Conservation (phyloP, 495 filamentous ascomycete species). For the Annulohypoxylon stygium region DNA sequence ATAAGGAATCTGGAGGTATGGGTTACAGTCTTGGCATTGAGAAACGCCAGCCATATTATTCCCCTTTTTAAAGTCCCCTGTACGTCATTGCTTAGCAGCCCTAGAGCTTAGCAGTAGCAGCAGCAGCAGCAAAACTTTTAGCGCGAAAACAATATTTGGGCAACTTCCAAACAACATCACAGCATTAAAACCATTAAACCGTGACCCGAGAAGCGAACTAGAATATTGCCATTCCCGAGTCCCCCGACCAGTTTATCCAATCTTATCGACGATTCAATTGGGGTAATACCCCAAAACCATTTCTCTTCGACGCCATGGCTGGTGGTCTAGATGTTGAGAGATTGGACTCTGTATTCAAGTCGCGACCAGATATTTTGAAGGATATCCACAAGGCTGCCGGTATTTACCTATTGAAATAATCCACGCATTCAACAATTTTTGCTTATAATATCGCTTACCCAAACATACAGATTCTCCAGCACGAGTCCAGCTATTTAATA, state of each 20-base stretch:
- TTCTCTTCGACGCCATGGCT: conserved; percentile 51
- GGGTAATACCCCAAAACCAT: conserved; percentile 18
- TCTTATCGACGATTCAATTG: not conserved
- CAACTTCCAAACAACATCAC: conserved; percentile 17
- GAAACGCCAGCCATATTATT: not conserved
- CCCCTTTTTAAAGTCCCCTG: conserved; percentile 21
- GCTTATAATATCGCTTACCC: conserved; percentile 40
- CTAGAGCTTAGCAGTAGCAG: not conserved
- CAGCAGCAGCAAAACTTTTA: conserved; percentile 14
- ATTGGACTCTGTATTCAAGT: conserved; percentile 59
- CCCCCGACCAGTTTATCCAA: not conserved
- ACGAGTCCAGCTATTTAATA: conserved; percentile 65
- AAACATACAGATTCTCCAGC: conserved; percentile 56
- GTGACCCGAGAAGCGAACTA: conserved; percentile 3
- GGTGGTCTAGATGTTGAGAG: conserved; percentile 57
- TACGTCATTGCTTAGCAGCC: conserved; percentile 38
- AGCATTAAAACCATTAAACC: not conserved
- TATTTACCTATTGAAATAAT: conserved; percentile 40
- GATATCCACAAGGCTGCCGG: conserved; percentile 61
- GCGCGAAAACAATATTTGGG: conserved; percentile 18
- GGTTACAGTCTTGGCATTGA: conserved; percentile 19
- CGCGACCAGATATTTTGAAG: conserved; percentile 60
- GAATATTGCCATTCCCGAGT: not conserved
- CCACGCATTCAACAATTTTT: not conserved
- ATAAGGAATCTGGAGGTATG: not conserved